Conservation (phyloP, 1,139 yeast species). For the Blastobotrys petasosporus region DNA sequence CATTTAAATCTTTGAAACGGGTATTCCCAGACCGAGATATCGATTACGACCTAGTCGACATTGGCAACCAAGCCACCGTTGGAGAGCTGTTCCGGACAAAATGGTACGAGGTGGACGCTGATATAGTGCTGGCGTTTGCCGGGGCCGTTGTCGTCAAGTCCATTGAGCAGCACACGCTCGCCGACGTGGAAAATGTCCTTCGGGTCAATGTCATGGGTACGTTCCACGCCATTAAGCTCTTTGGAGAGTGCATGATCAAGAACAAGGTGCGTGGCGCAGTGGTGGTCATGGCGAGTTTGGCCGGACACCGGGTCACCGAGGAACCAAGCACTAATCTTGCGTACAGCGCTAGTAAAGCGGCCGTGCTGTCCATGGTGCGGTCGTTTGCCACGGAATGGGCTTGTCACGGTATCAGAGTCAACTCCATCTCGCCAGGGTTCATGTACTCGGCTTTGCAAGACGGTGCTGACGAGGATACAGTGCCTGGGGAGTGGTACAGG, state of each 20-base stretch:
- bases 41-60: slow-evolving; percentile 3
- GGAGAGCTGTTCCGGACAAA: slow-evolving; percentile 4
- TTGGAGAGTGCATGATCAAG: slow-evolving; percentile 10
- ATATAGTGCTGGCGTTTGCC: slow-evolving; percentile 10
- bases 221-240: slow-evolving; percentile 18
- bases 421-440: slow-evolving; percentile 75
- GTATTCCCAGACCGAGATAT: slow-evolving; percentile 11
- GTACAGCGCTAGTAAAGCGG: slow-evolving; percentile 54
- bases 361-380: slow-evolving; percentile 43
- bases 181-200: too few relatives aligned
- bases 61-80: slow-evolving; percentile 2
- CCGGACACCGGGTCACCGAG: slow-evolving; percentile 11
- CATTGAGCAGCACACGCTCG: background rate
- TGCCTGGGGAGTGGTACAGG: too few relatives aligned
- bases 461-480: slow-evolving; percentile 22
- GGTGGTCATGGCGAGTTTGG: slow-evolving; percentile 10
- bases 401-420: slow-evolving; percentile 56
- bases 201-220: slow-evolving; percentile 38
- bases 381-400: slow-evolving; percentile 51
- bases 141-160: slow-evolving; percentile 8
- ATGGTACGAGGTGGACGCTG: slow-evolving; percentile 3
- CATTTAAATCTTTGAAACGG: background rate
- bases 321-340: slow-evolving; percentile 38
- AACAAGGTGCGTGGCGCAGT: slow-evolving; percentile 12
- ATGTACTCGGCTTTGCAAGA: slow-evolving; percentile 43